Conservation (phyloP, 2,329 filamentous ascomycete species). For the Aureobasidium musti region DNA sequence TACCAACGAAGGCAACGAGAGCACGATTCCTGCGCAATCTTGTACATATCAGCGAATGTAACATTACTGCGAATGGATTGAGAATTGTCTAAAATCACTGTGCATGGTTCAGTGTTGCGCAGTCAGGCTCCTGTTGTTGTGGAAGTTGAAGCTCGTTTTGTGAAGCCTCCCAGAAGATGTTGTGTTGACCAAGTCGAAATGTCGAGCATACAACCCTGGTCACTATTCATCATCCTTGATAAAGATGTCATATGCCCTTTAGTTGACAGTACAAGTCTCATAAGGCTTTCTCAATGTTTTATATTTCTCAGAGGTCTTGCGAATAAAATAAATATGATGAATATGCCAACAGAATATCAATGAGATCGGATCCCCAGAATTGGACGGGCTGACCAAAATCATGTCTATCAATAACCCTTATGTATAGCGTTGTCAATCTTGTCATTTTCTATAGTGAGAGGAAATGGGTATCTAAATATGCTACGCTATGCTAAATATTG, state of each 20-base stretch:
- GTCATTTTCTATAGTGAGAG: no score
- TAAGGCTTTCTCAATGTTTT: no score
- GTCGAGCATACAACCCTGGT: neutral
- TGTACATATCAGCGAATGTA: slow-evolving; percentile 19
- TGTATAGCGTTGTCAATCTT: no score
- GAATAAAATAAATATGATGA: no score
- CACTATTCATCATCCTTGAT: neutral
- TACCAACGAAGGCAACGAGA: slow-evolving; percentile 22
- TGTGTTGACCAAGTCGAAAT: neutral
- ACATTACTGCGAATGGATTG: slow-evolving; percentile 17
- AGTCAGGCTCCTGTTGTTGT: fast-evolving
- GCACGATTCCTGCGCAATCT: neutral
- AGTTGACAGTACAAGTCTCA: no score
- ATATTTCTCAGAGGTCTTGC: no score
- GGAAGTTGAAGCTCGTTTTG: neutral
- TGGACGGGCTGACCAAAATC: no score
- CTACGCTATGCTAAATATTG: neutral
- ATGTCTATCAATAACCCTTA: no score
- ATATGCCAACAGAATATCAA: no score
- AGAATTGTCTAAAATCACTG: no score
- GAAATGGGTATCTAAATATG: slow-evolving; percentile 16
- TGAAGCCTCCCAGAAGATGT: neutral
- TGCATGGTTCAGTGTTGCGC: neutral
- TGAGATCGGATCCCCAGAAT: no score
- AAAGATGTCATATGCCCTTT: no score